These are phyloP conservation scores for Globisporangium rhizosaccharum DNA, from an alignment of 352 stramenopile species.

Conservation along the genomic window DNA sequence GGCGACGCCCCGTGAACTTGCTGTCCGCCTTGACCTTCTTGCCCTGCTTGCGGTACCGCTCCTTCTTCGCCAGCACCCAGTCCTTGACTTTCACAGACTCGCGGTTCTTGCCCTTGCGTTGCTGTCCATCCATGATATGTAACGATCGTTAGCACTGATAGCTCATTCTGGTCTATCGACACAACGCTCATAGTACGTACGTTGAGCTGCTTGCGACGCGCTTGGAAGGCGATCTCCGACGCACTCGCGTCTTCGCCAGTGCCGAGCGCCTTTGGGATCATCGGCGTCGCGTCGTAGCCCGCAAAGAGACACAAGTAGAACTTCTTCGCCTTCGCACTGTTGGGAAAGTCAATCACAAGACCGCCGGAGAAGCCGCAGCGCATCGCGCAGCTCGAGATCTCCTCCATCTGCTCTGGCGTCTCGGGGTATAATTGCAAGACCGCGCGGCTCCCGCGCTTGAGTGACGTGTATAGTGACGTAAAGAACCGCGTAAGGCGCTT, in stretches of 20 bases:
- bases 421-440: slow-evolving; percentile 99
- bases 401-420: slow-evolving; percentile 94
- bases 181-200: slow-evolving; percentile 20
- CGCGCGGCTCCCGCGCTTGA: slow-evolving; percentile 87
- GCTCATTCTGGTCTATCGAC: neutral
- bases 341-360: slow-evolving; percentile 99
- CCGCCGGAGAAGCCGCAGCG: slow-evolving; percentile 91
- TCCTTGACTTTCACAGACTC: slow-evolving; percentile 82
- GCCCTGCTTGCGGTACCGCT: slow-evolving; percentile 95
- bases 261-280: slow-evolving; percentile 80
- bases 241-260: slow-evolving; percentile 31
- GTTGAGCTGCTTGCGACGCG: slow-evolving; percentile 45
- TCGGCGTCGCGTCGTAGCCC: slow-evolving; percentile 74
- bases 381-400: slow-evolving; percentile 89
- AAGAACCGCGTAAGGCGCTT: slow-evolving; percentile 97
- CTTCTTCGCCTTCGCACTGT: slow-evolving; percentile 99
- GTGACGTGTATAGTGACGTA: slow-evolving; percentile 87
- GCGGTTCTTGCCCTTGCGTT: slow-evolving; percentile 47
- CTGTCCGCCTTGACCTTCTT: slow-evolving; percentile 97
- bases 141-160: neutral
- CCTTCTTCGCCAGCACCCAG: slow-evolving; percentile 98
- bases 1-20: slow-evolving; percentile 97
- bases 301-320: slow-evolving; percentile 99
- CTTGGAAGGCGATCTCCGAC: slow-evolving; percentile 60
- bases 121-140: slow-evolving; percentile 11